Evolutionary conservation across 345 rosid species (phyloP).

Genomic region (Passiflora organensis): DNA sequence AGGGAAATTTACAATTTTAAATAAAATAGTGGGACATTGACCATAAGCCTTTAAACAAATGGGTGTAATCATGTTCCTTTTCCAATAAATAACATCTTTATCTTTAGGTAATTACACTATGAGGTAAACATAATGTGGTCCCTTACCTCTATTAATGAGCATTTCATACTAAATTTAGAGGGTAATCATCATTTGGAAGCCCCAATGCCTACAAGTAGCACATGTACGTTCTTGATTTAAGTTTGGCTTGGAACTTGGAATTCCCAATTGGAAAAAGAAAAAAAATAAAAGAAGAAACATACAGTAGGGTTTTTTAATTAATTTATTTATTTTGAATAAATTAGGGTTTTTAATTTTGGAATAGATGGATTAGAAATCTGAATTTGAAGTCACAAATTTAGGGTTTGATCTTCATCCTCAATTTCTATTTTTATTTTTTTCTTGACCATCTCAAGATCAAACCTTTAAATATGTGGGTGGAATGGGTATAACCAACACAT

Average conservation of each 20-base stretch:
- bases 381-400: no score
- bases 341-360: no score
- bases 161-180: conserved; percentile 1
- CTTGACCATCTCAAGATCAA: no score
- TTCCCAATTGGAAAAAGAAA: neutral
- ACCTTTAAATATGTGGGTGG: no score
- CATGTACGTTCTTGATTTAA: conserved; percentile 8
- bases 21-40: neutral
- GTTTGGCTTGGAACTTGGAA: neutral
- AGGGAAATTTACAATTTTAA: neutral
- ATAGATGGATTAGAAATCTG: no score
- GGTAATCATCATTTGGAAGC: conserved; percentile 8
- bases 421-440: no score
- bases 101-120: conserved; percentile 7
- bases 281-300: no score
- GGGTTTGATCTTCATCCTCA: no score
- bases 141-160: conserved; percentile 15
- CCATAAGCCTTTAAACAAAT: conserved; percentile 1
- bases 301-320: no score
- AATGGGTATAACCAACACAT: no score
- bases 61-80: conserved; percentile 12
- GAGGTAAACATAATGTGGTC: conserved; percentile 19
- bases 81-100: neutral
- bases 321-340: no score
- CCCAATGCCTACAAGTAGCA: conserved; percentile 19